Evolutionary conservation across 2,329 filamentous ascomycete species (phyloP).

Genomic region (Epicoccum nigrum): DNA sequence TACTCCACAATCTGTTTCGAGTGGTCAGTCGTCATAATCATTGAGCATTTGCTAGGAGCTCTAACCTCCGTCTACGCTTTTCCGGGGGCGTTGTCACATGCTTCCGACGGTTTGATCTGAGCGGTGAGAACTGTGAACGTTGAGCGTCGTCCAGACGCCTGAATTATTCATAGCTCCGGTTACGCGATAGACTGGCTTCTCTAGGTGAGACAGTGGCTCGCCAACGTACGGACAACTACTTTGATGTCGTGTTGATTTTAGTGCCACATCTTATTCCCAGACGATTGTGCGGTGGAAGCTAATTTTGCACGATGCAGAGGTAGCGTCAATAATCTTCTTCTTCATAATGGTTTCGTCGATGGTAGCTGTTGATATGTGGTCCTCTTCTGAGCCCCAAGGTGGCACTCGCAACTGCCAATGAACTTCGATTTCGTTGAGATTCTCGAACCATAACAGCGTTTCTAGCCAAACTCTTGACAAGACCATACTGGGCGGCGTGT

Average conservation of each 20-base stretch:
- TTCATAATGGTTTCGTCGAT: conserved; percentile 1
- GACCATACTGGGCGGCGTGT: conserved; percentile 1
- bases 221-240: neutral
- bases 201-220: too few species aligned
- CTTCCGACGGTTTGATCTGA: too few species aligned
- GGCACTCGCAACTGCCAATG: conserved; percentile 5
- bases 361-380: conserved; percentile 4
- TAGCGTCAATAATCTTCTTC: neutral
- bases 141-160: too few species aligned
- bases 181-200: too few species aligned
- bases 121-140: too few species aligned
- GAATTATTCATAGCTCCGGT: too few species aligned
- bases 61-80: too few species aligned
- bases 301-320: neutral
- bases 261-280: neutral
- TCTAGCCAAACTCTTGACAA: conserved; percentile 7
- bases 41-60: too few species aligned
- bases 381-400: conserved; percentile 6
- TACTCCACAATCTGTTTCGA: too few species aligned
- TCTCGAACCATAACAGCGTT: neutral
- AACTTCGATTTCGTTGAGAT: conserved; percentile 1
- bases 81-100: too few species aligned
- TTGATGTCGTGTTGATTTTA: neutral
- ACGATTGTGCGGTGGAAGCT: conserved; percentile 3
- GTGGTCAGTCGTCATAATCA: too few species aligned